Percentiles rank a stretch among this genome's conserved stretches.
Conservation (phyloP, 2,329 filamentous ascomycete species). For the Colletotrichum sp. region DNA sequence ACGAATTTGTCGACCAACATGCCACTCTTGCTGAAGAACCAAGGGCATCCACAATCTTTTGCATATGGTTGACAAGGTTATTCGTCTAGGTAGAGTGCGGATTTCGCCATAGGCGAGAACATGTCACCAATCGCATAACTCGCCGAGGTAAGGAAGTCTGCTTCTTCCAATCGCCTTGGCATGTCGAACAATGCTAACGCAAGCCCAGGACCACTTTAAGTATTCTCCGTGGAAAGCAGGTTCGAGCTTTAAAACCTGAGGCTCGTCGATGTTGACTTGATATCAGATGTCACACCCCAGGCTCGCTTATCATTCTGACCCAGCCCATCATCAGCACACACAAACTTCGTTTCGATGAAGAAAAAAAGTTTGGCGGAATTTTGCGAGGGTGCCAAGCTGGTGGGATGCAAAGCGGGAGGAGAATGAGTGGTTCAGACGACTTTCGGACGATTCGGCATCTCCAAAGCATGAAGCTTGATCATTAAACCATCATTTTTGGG, state of each 20-base stretch:
- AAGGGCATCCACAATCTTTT: neutral
- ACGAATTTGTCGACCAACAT: neutral
- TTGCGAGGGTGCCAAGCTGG: neutral
- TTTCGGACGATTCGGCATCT: constrained; percentile 5
- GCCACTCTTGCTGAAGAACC: neutral
- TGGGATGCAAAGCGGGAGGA: neutral
- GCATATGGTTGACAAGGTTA: neutral
- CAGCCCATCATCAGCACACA: neutral
- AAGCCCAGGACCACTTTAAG: neutral
- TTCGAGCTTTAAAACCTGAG: neutral
- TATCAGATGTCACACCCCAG: neutral
- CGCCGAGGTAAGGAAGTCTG: neutral
- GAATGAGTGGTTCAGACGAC: constrained; percentile 7
- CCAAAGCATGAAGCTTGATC: constrained; percentile 6
- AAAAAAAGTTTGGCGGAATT: neutral
- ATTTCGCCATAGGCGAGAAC: neutral
- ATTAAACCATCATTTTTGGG: neutral
- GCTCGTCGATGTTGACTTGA: neutral
- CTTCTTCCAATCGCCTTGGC: neutral
- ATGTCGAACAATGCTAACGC: neutral
- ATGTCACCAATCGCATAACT: neutral
- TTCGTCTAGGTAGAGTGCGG: neutral
- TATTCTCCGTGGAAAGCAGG: neutral
- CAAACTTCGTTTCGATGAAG: neutral
- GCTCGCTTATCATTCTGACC: neutral